These are phyloP conservation scores for Thelonectria discophora DNA, from an alignment of 2,329 filamentous ascomycete genomes.

Conservation along the genomic window DNA sequence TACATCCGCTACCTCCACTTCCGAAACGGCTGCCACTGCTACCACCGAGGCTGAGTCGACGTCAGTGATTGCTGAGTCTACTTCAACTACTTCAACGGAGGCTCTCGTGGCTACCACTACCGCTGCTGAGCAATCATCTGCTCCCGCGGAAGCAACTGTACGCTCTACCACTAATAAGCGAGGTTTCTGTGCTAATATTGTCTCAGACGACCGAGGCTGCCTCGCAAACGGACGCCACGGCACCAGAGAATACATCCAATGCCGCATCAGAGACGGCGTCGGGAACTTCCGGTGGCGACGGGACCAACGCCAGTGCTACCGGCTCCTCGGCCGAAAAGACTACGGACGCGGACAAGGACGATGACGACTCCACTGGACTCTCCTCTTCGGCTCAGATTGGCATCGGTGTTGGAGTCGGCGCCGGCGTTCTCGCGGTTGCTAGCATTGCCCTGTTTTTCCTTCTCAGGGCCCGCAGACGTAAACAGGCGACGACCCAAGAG, in stretches of 20 bases:
- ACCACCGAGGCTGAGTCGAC: constrained; percentile 14
- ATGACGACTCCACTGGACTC: constrained; percentile 32
- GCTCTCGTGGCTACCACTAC: constrained; percentile 3
- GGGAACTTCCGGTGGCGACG: constrained; percentile 25
- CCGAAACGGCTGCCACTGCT: constrained; percentile 14
- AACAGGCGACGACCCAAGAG: constrained; percentile 34
- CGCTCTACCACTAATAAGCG: not conserved
- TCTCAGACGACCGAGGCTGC: constrained; percentile 26
- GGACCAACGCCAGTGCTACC: constrained; percentile 29
- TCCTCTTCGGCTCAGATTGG: constrained; percentile 56
- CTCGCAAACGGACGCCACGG: constrained; percentile 25
- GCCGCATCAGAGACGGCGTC: constrained; percentile 25
- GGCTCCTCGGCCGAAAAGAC: constrained; percentile 18
- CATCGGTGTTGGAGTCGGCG: constrained; percentile 58
- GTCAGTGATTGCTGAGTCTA: constrained; percentile 1
- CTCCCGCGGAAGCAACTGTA: constrained; percentile 29
- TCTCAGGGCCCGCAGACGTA: constrained; percentile 39
- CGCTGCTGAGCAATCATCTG: constrained; percentile 9
- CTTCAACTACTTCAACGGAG: constrained; percentile 22
- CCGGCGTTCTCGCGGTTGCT: constrained; percentile 52
- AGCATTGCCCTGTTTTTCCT: constrained; percentile 51
- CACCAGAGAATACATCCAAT: constrained; percentile 4
- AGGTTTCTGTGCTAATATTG: constrained; percentile 13
- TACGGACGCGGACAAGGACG: constrained; percentile 18
- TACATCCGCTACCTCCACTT: constrained; percentile 19